Evolutionary conservation across 176 grass and related monocot species (phyloP), one percentile per base, ranked within the genome.

Genomic region (Raddia guianensis): DNA sequence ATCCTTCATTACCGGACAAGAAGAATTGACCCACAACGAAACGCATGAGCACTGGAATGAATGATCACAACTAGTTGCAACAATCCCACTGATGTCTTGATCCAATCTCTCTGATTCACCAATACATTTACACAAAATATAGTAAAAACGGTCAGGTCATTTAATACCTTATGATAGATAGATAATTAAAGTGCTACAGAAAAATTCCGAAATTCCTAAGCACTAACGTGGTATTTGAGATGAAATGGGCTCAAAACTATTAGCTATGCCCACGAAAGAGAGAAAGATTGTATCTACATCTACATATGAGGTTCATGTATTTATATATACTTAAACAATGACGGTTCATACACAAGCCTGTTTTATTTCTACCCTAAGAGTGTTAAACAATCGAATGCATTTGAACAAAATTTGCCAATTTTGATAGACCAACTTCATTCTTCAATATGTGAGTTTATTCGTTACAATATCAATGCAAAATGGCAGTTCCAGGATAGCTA

Each of bases 81-180:
- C 64, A 88, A 98, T 98, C 60, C 96, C 96, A 54, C 92, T 98
- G 34, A 95, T 98, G 66, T 98, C 96, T 86, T 95, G 90, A 79
- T 98, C 96, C 83, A 98, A 89, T 78, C 92, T 89, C 88, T 98
- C 96, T 98, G 77, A 34, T 73, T 60, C 49, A 89, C 81, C 46
- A 67, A 16, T 27, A 79, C 35, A 83, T 27, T 27, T 27, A 27
- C 72, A 77, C 5, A 49, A 80, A 87, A 47, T 15, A 79, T 42
- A 14, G 47, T 37, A 49, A 86, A 35, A 59, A 77, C 32, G 40
- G 14, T 66, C 35, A 35, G 45, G 8, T 87, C 64, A 69, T 56
- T 10, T 15, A 64, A 54, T 43, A 75, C 11, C n/a, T 14, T 6
- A 56, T 0, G 14, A 48, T 35, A 49, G 65, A 76, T n/a, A 87